These are phyloP conservation scores for Rhynchospora pubera DNA, from an alignment of 176 grass and related monocot species.

Conservation along the genomic window DNA sequence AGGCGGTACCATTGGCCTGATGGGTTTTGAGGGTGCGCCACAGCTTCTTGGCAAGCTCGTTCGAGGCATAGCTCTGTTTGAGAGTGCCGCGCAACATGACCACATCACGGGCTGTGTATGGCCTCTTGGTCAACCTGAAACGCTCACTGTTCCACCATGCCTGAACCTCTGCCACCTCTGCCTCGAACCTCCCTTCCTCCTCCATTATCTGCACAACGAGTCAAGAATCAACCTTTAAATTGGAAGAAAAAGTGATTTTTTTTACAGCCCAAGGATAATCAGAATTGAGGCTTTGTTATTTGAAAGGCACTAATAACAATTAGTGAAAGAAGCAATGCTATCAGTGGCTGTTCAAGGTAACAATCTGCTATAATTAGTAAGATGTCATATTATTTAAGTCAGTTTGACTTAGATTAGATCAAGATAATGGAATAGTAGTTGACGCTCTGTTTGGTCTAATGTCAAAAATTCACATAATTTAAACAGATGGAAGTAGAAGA, in stretches of 20 bases:
- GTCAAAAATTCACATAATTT: neutral
- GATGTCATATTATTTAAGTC: neutral
- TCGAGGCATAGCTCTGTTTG: constrained; percentile 77
- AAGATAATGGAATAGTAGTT: neutral
- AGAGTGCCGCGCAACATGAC: constrained; percentile 84
- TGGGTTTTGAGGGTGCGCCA: constrained; percentile 71
- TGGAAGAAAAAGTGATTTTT: neutral
- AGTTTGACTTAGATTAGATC: neutral
- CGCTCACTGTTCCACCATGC: constrained; percentile 74
- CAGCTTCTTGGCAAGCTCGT: constrained; percentile 71
- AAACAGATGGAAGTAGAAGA: neutral
- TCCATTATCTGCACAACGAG: constrained; percentile 51
- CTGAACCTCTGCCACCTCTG: constrained; percentile 68
- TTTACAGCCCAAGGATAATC: neutral
- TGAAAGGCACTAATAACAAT: neutral
- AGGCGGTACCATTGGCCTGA: constrained; percentile 69
- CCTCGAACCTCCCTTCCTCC: constrained; percentile 88
- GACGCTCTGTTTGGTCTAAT: neutral
- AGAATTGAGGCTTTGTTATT: neutral
- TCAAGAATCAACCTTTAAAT: neutral
- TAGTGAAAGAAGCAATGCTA: neutral
- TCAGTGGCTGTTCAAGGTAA: neutral
- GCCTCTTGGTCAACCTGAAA: constrained; percentile 69
- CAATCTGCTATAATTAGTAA: neutral
- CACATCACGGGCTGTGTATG: constrained; percentile 64